phyloP scores from a whole-genome alignment of 441 rosid genomes.

The Populus hybrid region DNA sequence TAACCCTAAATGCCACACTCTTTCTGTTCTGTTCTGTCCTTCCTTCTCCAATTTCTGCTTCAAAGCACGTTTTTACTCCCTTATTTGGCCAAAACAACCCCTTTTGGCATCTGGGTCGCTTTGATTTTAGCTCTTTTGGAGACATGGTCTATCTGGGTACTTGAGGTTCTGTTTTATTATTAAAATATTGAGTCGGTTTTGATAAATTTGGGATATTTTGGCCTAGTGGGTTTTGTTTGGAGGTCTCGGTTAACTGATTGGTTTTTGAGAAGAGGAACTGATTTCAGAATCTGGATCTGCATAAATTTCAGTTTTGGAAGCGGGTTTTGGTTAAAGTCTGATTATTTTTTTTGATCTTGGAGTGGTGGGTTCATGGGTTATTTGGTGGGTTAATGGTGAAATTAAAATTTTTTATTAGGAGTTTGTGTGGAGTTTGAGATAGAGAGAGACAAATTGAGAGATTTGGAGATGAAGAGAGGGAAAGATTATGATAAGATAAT shows the following conservation, averaged over 20 bases:
- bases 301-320: neutral
- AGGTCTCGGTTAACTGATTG: neutral
- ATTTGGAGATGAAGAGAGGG: slow-evolving; percentile 56
- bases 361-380: slow-evolving; percentile 20
- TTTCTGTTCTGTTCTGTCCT: neutral
- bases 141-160: neutral
- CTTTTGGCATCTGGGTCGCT: slow-evolving; percentile 21
- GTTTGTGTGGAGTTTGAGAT: slow-evolving; percentile 18
- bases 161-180: neutral
- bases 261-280: slow-evolving; percentile 6
- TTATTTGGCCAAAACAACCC: neutral
- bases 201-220: neutral
- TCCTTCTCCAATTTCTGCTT: neutral
- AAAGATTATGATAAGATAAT: slow-evolving; percentile 61
- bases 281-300: slow-evolving; percentile 2
- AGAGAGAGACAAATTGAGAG: neutral
- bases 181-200: neutral
- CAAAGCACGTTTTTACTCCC: neutral
- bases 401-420: neutral
- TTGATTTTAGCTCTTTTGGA: slow-evolving; percentile 12
- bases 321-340: slow-evolving; percentile 10
- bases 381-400: slow-evolving; percentile 2
- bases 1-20: neutral
- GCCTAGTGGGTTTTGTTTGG: neutral
- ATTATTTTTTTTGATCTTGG: neutral